A percentile compares a stretch with the other conserved stretches of the same genome.
These are phyloP conservation scores for Zasmidium angulare DNA, from an alignment of 2,329 filamentous ascomycete species.

Conservation along the genomic window DNA sequence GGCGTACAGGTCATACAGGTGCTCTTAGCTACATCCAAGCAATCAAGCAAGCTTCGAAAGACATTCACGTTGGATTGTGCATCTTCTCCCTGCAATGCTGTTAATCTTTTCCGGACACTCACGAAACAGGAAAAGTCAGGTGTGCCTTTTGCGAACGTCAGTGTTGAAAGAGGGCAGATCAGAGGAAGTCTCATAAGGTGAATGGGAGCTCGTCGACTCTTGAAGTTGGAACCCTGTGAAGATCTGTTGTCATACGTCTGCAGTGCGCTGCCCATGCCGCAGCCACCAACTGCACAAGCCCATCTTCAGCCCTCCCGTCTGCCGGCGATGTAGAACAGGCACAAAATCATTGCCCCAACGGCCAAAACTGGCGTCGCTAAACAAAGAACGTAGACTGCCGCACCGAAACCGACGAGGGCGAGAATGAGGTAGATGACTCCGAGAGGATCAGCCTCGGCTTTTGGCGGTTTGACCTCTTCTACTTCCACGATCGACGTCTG, in stretches of 20 bases:
- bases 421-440: neutral
- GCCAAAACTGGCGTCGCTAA: neutral
- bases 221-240: too few relatives aligned
- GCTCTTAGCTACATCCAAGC: neutral
- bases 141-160: too few relatives aligned
- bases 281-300: too few relatives aligned
- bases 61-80: neutral
- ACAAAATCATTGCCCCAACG: neutral
- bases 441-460: neutral
- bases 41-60: slow-evolving; percentile 2
- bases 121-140: neutral
- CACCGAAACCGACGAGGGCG: neutral
- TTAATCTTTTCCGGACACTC: neutral
- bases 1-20: slow-evolving; percentile 1
- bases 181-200: too few relatives aligned
- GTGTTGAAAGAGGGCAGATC: too few relatives aligned
- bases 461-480: neutral
- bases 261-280: too few relatives aligned
- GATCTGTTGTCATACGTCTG: too few relatives aligned
- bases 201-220: too few relatives aligned
- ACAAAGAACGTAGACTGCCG: neutral
- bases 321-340: neutral
- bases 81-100: neutral
- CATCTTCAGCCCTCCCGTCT: neutral
- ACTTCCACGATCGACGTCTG: neutral